A percentile compares a stretch with the other conserved stretches of the same genome.
Evolutionary conservation across 148 eudicot species (phyloP).

Genomic region (Rhododendron ferrugineum): DNA sequence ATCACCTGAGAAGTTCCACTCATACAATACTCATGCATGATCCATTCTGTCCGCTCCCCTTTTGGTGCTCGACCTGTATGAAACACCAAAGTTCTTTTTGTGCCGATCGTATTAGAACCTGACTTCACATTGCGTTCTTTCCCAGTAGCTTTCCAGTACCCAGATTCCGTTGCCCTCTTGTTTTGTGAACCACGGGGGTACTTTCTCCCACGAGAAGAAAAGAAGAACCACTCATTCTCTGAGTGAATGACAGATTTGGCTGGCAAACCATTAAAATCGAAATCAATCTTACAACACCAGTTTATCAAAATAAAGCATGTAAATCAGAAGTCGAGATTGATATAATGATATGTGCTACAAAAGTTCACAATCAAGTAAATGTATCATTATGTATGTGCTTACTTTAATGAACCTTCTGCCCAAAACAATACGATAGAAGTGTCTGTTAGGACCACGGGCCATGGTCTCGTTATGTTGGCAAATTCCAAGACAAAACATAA

Average conservation of each 20-base stretch:
- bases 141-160: constrained; percentile 96
- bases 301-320: not conserved
- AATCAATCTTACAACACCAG: not conserved
- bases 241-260: constrained; percentile 69
- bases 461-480: too few relatives aligned
- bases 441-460: too few relatives aligned
- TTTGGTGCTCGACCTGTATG: constrained; percentile 86
- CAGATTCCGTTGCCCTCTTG: constrained; percentile 76
- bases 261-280: constrained; percentile 17
- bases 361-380: not conserved
- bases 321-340: not conserved
- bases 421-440: not conserved
- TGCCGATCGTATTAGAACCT: constrained; percentile 56
- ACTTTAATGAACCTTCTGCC: not conserved
- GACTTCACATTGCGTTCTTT: constrained; percentile 75
- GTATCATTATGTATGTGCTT: not conserved
- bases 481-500: too few relatives aligned
- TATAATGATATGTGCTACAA: not conserved
- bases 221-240: constrained; percentile 88
- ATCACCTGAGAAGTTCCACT: constrained; percentile 56
- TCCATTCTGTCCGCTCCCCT: constrained; percentile 94
- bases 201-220: constrained; percentile 78
- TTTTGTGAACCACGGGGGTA: constrained; percentile 86
- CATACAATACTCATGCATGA: constrained; percentile 83
- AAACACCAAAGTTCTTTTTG: constrained; percentile 83